These are phyloP conservation scores for Sergeia podlipaevii DNA, from an alignment of 208 protist species.

Conservation along the genomic window DNA sequence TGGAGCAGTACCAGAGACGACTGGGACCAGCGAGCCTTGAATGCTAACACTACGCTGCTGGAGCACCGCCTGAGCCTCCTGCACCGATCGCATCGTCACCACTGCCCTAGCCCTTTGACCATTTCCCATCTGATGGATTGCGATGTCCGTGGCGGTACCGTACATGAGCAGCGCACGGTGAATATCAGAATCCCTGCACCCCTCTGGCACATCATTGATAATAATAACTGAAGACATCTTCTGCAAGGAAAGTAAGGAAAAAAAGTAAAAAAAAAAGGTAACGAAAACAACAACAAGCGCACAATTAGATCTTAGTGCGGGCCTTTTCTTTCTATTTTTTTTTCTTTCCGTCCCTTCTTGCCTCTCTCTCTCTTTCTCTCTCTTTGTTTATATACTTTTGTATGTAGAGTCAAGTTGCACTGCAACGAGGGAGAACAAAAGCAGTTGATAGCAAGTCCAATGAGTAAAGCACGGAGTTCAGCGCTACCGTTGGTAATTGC, in stretches of 20 bases:
- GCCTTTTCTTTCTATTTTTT: constrained; percentile 9
- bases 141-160: constrained; percentile 53
- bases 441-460: not conserved
- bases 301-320: no score
- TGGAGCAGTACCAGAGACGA: constrained; percentile 26
- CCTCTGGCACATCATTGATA: constrained; percentile 60
- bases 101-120: no score
- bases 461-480: constrained; percentile 6
- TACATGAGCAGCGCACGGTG: constrained; percentile 75
- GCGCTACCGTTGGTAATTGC: not conserved
- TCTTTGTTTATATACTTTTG: not conserved
- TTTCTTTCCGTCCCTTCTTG: constrained; percentile 5
- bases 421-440: not conserved
- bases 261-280: not conserved
- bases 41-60: constrained; percentile 64
- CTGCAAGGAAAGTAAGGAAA: constrained; percentile 7
- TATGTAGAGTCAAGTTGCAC: not conserved
- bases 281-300: not conserved
- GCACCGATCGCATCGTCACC: constrained; percentile 69
- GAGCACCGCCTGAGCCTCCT: constrained; percentile 67
- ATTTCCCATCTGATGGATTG: constrained; percentile 52
- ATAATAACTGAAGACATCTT: constrained; percentile 45
- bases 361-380: constrained; percentile 6
- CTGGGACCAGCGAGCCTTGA: constrained; percentile 55
- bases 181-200: constrained; percentile 71